Evolutionary conservation across 2,329 filamentous ascomycete genomes (phyloP).

Genomic region (Exophiala mesophila): DNA sequence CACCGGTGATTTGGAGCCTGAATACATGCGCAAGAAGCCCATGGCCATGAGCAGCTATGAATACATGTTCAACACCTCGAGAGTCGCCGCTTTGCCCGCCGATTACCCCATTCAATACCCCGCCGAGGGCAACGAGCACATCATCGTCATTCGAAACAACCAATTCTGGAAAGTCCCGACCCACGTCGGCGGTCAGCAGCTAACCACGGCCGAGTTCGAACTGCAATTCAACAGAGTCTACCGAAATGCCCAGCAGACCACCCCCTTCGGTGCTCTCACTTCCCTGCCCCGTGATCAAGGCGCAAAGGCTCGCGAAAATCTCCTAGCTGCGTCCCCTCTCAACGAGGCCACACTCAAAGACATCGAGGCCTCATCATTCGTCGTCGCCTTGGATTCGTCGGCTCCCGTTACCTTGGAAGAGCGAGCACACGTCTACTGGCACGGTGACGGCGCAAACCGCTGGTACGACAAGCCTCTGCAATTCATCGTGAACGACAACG

Average conservation of each 20-base stretch:
- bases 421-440: conserved; percentile 95
- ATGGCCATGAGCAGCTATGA: conserved; percentile 98
- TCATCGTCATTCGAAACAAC: conserved; percentile 89
- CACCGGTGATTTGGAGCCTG: conserved; percentile 74
- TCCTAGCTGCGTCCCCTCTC: conserved; percentile 69
- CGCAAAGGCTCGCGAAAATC: conserved; percentile 72
- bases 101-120: conserved; percentile 82
- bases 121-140: conserved; percentile 71
- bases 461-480: conserved; percentile 98
- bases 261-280: conserved; percentile 78
- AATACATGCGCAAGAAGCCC: conserved; percentile 97
- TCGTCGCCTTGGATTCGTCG: conserved; percentile 90
- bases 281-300: conserved; percentile 91
- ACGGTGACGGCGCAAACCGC: conserved; percentile 89
- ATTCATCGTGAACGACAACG: conserved; percentile 98
- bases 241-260: conserved; percentile 64
- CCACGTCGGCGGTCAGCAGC: conserved; percentile 73
- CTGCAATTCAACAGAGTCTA: conserved; percentile 83
- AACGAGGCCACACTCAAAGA: conserved; percentile 74
- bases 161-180: conserved; percentile 91
- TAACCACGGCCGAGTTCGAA: conserved; percentile 86
- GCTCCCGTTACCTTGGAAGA: conserved; percentile 90
- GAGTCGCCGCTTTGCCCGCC: conserved; percentile 73
- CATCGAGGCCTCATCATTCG: conserved; percentile 83
- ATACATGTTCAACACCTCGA: conserved; percentile 96